Conservation (phyloP, 148 eudicot species). For the Selenicereus undatus region DNA sequence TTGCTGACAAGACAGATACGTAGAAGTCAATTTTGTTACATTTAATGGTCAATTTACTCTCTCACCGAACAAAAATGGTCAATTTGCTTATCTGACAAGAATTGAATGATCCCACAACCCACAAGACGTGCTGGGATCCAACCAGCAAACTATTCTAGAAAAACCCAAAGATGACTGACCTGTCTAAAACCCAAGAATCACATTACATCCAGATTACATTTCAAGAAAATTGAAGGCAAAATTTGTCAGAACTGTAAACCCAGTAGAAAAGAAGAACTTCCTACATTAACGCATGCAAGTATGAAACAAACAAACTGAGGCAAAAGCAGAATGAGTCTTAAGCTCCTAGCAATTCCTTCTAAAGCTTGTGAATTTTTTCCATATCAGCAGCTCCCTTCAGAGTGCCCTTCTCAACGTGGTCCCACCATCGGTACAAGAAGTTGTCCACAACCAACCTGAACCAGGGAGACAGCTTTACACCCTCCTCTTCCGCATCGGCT, state of each 20-base stretch:
- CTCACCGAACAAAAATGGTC: no score
- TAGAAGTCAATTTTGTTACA: no score
- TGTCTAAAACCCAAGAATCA: background rate
- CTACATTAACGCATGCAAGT: background rate
- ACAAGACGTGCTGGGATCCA: no score
- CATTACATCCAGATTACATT: constrained; percentile 1
- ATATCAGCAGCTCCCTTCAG: constrained; percentile 63
- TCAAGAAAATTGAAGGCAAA: constrained; percentile 17
- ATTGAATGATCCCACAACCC: no score
- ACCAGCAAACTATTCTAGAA: no score
- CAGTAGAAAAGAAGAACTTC: background rate
- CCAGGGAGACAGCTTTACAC: constrained; percentile 91
- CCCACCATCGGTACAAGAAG: constrained; percentile 97
- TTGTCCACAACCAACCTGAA: constrained; percentile 88
- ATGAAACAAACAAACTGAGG: constrained; percentile 7
- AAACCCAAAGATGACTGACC: no score
- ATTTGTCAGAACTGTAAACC: constrained; percentile 5
- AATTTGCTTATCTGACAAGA: no score
- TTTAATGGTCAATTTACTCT: no score
- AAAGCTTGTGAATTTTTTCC: constrained; percentile 76
- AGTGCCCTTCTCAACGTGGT: constrained; percentile 77
- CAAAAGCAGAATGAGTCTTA: background rate
- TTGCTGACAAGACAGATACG: no score
- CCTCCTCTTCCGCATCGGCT: constrained; percentile 93
- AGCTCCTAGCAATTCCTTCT: background rate